phyloP scores from a whole-genome alignment of 2,329 filamentous ascomycete species.

The Botrytis tulipae region DNA sequence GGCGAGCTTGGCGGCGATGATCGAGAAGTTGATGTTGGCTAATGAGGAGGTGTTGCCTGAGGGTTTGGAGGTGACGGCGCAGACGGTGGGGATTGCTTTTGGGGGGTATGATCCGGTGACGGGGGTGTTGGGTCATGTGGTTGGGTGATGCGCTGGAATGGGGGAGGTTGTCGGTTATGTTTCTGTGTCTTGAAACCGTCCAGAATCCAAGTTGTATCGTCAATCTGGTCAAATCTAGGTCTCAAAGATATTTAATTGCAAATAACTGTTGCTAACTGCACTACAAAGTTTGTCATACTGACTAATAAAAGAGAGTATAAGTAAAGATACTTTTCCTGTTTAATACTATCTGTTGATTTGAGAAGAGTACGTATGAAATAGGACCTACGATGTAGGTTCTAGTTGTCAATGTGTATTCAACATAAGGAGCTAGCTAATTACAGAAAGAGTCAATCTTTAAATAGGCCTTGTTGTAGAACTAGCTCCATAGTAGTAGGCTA shows the following conservation, averaged over 20 bases:
- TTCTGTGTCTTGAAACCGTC: neutral
- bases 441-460: too few species aligned
- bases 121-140: neutral
- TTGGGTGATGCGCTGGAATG: neutral
- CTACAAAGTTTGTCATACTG: neutral
- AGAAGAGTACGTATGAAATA: too few species aligned
- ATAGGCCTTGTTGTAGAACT: too few species aligned
- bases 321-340: too few species aligned
- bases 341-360: too few species aligned
- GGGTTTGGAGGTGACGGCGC: neutral
- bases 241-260: too few species aligned
- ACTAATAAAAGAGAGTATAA: too few species aligned
- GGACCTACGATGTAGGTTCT: too few species aligned
- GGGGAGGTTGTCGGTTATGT: neutral
- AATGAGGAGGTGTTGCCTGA: neutral
- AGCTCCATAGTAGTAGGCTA: too few species aligned
- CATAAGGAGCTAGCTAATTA: too few species aligned
- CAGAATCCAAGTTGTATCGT: neutral
- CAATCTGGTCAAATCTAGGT: neutral
- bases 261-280: neutral
- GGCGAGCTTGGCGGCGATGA: slow-evolving; percentile 67
- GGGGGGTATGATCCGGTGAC: neutral
- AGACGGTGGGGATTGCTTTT: slow-evolving; percentile 5
- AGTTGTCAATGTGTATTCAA: too few species aligned
- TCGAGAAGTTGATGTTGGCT: slow-evolving; percentile 64